Evolutionary conservation across 495 filamentous ascomycete species (phyloP).

Genomic region (Aspergillus leporis): DNA sequence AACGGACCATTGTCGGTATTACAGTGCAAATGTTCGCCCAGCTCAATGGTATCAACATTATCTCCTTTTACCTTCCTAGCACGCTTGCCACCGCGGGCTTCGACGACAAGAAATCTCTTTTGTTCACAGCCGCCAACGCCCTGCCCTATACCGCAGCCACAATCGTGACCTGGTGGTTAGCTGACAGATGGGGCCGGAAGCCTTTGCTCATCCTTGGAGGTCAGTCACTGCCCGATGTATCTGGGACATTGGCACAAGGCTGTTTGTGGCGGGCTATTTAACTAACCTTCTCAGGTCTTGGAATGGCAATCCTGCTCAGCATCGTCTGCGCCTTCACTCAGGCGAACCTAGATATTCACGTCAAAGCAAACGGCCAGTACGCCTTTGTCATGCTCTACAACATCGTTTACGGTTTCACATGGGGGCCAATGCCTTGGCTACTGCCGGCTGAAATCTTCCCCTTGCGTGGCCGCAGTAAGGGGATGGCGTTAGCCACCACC

Average conservation of each 20-base stretch:
- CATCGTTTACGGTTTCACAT: constrained; percentile 40
- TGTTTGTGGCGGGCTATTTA: too few species aligned
- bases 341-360: constrained; percentile 19
- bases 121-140: constrained; percentile 29
- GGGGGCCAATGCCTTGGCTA: constrained; percentile 76
- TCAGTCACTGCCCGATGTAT: constrained; percentile 4
- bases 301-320: constrained; percentile 25
- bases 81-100: constrained; percentile 30
- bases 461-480: constrained; percentile 61
- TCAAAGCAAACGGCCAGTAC: constrained; percentile 28
- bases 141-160: constrained; percentile 36
- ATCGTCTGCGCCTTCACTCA: constrained; percentile 32
- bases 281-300: constrained; percentile 13
- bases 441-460: constrained; percentile 75
- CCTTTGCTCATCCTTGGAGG: constrained; percentile 35
- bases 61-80: constrained; percentile 35
- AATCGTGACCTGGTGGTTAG: constrained; percentile 28
- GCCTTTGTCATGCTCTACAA: constrained; percentile 44
- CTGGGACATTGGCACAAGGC: neutral
- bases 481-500: constrained; percentile 68
- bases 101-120: constrained; percentile 27
- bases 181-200: constrained; percentile 42
- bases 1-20: constrained; percentile 33
- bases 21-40: constrained; percentile 35
- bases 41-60: constrained; percentile 39